Evolutionary conservation across 2,329 filamentous ascomycete genomes (phyloP).

Genomic region (Alternaria viburni): DNA sequence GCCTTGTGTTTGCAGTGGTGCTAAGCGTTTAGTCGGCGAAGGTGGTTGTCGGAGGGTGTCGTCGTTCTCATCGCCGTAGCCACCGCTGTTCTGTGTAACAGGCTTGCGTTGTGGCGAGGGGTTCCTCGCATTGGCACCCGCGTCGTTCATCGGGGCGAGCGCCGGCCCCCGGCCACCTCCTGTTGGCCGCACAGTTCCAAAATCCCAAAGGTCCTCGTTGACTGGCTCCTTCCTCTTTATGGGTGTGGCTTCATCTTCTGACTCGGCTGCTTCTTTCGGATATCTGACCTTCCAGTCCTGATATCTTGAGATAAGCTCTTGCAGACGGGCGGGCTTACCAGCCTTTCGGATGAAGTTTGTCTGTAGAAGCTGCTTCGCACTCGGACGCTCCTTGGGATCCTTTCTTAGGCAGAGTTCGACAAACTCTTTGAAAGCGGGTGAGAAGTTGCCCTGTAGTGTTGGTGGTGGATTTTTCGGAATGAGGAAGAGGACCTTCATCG

Average conservation of each 20-base stretch:
- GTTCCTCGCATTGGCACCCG: slow-evolving; percentile 75
- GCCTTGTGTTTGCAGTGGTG: slow-evolving; percentile 36
- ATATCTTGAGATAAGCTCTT: slow-evolving; percentile 91
- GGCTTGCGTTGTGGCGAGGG: slow-evolving; percentile 43
- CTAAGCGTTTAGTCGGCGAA: slow-evolving; percentile 52
- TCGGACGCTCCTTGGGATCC: slow-evolving; percentile 86
- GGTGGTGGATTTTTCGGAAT: slow-evolving; percentile 95
- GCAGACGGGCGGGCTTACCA: slow-evolving; percentile 95
- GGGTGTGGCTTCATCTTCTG: slow-evolving; percentile 45
- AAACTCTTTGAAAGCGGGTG: slow-evolving; percentile 58
- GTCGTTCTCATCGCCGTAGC: slow-evolving; percentile 46
- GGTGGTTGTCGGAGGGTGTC: slow-evolving; percentile 47
- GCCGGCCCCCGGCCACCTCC: slow-evolving; percentile 59
- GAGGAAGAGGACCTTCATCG: slow-evolving; percentile 96
- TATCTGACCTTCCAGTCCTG: slow-evolving; percentile 85
- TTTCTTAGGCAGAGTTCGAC: slow-evolving; percentile 76
- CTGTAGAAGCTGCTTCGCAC: slow-evolving; percentile 83
- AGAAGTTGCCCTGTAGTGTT: slow-evolving; percentile 63
- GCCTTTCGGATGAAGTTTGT: slow-evolving; percentile 90
- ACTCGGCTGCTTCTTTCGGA: slow-evolving; percentile 68
- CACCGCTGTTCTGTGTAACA: slow-evolving; percentile 32
- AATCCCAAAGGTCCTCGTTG: slow-evolving; percentile 95
- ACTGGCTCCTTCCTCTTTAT: slow-evolving; percentile 55
- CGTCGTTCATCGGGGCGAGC: slow-evolving; percentile 77
- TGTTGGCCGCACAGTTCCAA: slow-evolving; percentile 88